Evolutionary conservation across 192 early-diverging fungal species (phyloP).

Genomic region (Mortierella claussenii): DNA sequence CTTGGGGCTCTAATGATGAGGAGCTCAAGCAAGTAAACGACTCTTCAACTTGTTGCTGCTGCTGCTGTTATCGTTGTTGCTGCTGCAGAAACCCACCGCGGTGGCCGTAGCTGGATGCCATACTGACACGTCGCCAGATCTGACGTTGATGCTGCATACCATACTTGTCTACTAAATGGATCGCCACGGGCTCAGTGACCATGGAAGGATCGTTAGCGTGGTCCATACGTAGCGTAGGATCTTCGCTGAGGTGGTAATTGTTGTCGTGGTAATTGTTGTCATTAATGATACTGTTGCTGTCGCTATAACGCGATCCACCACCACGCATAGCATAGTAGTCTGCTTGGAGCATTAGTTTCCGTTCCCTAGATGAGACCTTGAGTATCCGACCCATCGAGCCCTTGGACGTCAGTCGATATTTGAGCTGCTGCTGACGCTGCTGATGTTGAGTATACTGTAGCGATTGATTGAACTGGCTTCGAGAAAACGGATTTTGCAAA

Average conservation of each 20-base stretch:
- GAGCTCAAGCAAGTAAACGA: too few species aligned
- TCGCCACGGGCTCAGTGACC: not conserved
- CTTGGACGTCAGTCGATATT: not conserved
- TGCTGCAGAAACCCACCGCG: not conserved
- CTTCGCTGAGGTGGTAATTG: not conserved
- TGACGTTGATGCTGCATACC: slow-evolving; percentile 5
- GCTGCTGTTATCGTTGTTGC: not conserved
- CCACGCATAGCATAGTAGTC: slow-evolving; percentile 36
- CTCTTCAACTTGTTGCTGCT: too few species aligned
- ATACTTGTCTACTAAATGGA: slow-evolving; percentile 21
- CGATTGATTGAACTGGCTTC: not conserved
- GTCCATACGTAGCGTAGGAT: too few species aligned
- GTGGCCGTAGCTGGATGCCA: too few species aligned
- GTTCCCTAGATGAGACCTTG: slow-evolving; percentile 22
- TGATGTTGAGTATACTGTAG: not conserved
- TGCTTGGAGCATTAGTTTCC: slow-evolving; percentile 39
- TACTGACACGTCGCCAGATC: not conserved
- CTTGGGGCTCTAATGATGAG: too few species aligned
- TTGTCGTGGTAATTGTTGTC: not conserved
- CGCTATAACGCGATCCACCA: not conserved
- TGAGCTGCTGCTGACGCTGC: slow-evolving; percentile 7
- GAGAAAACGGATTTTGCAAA: not conserved
- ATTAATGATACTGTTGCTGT: not conserved
- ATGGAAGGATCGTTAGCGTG: too few species aligned
- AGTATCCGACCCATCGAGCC: slow-evolving; percentile 10